Evolutionary conservation across 495 filamentous ascomycete species (phyloP), one percentile per base, ranked within the genome.

Genomic region (Filosporella fistucella): DNA sequence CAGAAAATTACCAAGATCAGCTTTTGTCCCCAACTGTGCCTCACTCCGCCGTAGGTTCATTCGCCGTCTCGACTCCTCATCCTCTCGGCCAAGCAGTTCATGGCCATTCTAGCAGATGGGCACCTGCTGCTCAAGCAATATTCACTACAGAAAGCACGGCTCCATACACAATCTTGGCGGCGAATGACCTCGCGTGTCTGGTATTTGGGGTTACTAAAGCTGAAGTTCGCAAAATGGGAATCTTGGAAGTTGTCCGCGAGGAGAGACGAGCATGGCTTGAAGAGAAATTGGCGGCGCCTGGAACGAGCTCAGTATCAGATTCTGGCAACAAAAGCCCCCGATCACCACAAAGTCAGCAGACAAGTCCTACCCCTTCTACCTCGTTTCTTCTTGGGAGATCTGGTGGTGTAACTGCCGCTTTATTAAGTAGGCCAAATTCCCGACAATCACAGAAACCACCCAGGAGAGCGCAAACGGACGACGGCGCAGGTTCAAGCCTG

Each of bases 101-200:
- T 61, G 87, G 86, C 18, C 91, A 96, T 66, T 80, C 88, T 47
- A 91, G 82, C 60, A 84, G 94, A 60, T 95, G 85, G 82, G 85
- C 85, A 7, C 91, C 90, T 7, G 86, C 90, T 23, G 86, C 89
- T 14, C 94, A 98, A 67, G 93, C 93, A 30, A 94, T 98, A 41
- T 98, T 98, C 59, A 90, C 91, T 14, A 98, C 93, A 13, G 87
- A 94, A 64, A 76, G 87, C 35, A 75, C 83, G 35, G 74, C 85
- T 9, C 94, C 93, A 4, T 98, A 89, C 87, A 97, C 91, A 2
- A 96, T 98, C 45, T 72, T 95, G 37, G 85, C 91, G 7, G 94
- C 93, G n/a, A 98, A 98, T 59, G 93, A 98, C 63, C 72, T 98
- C 26, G 91, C 94, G 13, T 98, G 93, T 66, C 74, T 98, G 21